phyloP scores from a whole-genome alignment of 169 alveolate species.

The Eimeria necatrix region DNA sequence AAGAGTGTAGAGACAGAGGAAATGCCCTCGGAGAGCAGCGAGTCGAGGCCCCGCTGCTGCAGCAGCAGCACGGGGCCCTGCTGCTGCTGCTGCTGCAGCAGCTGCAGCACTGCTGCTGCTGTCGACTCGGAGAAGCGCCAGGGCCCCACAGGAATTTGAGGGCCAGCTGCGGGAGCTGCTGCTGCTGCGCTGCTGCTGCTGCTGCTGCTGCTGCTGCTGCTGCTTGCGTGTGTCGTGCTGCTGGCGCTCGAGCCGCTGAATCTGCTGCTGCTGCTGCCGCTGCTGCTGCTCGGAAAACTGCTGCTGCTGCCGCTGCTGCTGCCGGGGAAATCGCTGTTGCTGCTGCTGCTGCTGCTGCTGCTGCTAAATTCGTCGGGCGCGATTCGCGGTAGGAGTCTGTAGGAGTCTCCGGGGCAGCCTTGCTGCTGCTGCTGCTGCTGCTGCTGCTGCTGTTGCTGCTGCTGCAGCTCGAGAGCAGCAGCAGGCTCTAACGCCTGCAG shows the following conservation, averaged over 20 bases:
- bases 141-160: background rate
- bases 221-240: background rate
- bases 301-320: conserved; percentile 41
- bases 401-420: background rate
- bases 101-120: conserved; percentile 61
- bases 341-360: conserved; percentile 47
- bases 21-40: background rate
- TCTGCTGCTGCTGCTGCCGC: conserved; percentile 4
- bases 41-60: background rate
- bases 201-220: conserved; percentile 37
- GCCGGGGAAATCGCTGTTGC: background rate
- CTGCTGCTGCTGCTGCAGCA: no score
- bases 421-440: conserved; percentile 28
- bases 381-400: background rate
- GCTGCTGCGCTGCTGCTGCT: background rate
- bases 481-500: conserved; percentile 25
- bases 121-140: conserved; percentile 28
- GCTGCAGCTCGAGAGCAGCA: conserved; percentile 44
- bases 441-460: background rate
- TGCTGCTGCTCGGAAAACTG: background rate
- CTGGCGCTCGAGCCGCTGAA: no score
- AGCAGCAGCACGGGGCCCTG: no score
- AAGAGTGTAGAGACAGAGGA: background rate
- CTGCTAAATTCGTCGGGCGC: background rate
- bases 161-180: background rate